These are phyloP conservation scores for Penicillium parvum DNA, from an alignment of 495 filamentous ascomycete genomes.

Conservation along the genomic window DNA sequence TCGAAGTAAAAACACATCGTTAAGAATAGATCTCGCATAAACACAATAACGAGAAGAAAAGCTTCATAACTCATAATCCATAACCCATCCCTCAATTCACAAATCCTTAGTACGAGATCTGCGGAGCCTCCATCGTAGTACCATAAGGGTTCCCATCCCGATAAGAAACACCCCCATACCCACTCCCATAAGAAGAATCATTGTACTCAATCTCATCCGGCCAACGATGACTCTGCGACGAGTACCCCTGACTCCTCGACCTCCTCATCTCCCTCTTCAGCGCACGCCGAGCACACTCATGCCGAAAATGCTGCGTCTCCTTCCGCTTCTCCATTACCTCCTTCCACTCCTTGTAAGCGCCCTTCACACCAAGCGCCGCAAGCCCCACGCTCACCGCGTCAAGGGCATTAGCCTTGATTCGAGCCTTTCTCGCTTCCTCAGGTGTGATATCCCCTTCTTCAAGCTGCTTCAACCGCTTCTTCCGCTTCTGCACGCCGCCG, in stretches of 20 bases:
- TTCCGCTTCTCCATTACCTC: constrained; percentile 58
- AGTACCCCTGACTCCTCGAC: constrained; percentile 14
- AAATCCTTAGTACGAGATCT: constrained; percentile 9
- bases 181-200: background rate
- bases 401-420: constrained; percentile 67
- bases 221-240: constrained; percentile 16
- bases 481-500: constrained; percentile 67
- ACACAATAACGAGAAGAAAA: background rate
- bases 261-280: constrained; percentile 26
- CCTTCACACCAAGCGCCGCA: constrained; percentile 81
- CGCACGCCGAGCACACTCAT: constrained; percentile 42
- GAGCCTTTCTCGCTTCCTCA: constrained; percentile 69
- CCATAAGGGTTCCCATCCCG: constrained; percentile 14
- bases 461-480: constrained; percentile 64
- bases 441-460: constrained; percentile 68
- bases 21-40: background rate
- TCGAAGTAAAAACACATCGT: background rate
- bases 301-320: constrained; percentile 48
- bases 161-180: constrained; percentile 5
- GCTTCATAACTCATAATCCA: background rate
- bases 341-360: constrained; percentile 71
- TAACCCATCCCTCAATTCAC: background rate
- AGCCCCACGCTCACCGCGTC: constrained; percentile 78
- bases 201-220: constrained; percentile 25
- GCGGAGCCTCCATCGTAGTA: constrained; percentile 5